Conservation (phyloP, 768 basidiomycete species). For the Lactarius akahatsu region DNA sequence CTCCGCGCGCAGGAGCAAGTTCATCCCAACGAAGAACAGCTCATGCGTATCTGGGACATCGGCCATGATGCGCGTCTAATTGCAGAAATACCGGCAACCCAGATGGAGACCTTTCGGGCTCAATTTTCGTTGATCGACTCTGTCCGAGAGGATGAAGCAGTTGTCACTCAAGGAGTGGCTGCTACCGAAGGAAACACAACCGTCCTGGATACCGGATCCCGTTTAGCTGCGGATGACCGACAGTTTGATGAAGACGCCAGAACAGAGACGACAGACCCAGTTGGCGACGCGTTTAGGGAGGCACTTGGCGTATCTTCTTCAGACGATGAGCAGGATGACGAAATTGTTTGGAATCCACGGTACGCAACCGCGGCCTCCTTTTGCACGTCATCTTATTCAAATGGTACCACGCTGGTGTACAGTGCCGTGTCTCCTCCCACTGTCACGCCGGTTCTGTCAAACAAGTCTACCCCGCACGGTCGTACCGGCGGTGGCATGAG, state of each 20-base stretch:
- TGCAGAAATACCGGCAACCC: slow-evolving; percentile 29
- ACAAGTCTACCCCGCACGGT: slow-evolving; percentile 14
- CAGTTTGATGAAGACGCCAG: slow-evolving; percentile 49
- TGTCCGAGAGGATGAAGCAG: slow-evolving; percentile 11
- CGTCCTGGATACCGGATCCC: not conserved
- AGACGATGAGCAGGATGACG: slow-evolving; percentile 63
- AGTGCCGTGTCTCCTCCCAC: slow-evolving; percentile 21
- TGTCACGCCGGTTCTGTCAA: slow-evolving; percentile 19
- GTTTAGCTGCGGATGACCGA: slow-evolving; percentile 32
- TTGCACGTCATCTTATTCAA: not conserved
- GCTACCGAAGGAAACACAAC: not conserved
- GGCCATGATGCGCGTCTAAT: slow-evolving; percentile 67
- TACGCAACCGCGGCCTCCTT: slow-evolving; percentile 32
- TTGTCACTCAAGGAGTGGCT: slow-evolving; percentile 1
- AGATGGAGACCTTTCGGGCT: slow-evolving; percentile 20
- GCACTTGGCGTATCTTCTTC: slow-evolving; percentile 44
- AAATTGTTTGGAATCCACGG: slow-evolving; percentile 78
- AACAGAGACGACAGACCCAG: slow-evolving; percentile 73
- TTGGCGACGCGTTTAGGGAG: slow-evolving; percentile 64
- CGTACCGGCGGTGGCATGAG: slow-evolving; percentile 18
- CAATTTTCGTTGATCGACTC: slow-evolving; percentile 27
- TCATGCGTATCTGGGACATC: slow-evolving; percentile 91
- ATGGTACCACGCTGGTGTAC: not conserved
- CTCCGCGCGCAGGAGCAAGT: slow-evolving; percentile 39
- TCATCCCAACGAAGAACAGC: slow-evolving; percentile 93